These are phyloP conservation scores for Fusarium lateritium DNA, from an alignment of 2,329 filamentous ascomycete species.

Conservation along the genomic window DNA sequence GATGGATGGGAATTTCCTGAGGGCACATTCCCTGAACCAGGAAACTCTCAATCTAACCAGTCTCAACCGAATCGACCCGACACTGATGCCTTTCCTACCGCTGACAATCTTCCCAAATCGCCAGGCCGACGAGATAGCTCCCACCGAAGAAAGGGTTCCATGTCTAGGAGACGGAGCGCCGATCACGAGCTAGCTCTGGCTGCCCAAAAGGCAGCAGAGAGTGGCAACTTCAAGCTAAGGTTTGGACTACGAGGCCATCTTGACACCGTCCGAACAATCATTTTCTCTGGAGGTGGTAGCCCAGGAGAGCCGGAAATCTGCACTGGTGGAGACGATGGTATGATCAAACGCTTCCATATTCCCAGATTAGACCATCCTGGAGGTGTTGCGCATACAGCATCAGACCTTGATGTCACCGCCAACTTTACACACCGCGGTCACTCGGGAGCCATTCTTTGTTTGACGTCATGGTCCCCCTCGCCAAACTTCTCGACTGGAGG, in stretches of 20 bases:
- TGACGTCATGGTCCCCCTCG: slow-evolving; percentile 89
- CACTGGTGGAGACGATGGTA: slow-evolving; percentile 94
- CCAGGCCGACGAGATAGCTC: slow-evolving; percentile 78
- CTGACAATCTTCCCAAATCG: slow-evolving; percentile 85
- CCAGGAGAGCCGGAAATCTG: slow-evolving; percentile 97
- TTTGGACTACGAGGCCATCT: slow-evolving; percentile 94
- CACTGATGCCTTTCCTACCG: slow-evolving; percentile 87
- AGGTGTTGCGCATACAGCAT: slow-evolving; percentile 67
- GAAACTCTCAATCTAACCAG: slow-evolving; percentile 62
- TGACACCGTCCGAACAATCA: slow-evolving; percentile 92
- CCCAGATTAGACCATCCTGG: slow-evolving; percentile 78
- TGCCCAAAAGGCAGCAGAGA: slow-evolving; percentile 72
- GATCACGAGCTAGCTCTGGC: slow-evolving; percentile 75
- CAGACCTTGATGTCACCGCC: slow-evolving; percentile 90
- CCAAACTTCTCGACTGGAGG: slow-evolving; percentile 92
- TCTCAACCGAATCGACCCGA: slow-evolving; percentile 78
- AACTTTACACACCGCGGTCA: slow-evolving; percentile 98
- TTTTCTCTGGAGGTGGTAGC: slow-evolving; percentile 96
- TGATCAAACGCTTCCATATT: slow-evolving; percentile 97
- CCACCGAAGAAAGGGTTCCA: slow-evolving; percentile 85
- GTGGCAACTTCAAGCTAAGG: slow-evolving; percentile 87
- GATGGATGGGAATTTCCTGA: slow-evolving; percentile 98
- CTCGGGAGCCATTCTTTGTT: slow-evolving; percentile 86
- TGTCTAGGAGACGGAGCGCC: slow-evolving; percentile 77
- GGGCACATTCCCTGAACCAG: slow-evolving; percentile 72